Conservation (phyloP, 2,329 filamentous ascomycete species). For the Periconia digitata region DNA sequence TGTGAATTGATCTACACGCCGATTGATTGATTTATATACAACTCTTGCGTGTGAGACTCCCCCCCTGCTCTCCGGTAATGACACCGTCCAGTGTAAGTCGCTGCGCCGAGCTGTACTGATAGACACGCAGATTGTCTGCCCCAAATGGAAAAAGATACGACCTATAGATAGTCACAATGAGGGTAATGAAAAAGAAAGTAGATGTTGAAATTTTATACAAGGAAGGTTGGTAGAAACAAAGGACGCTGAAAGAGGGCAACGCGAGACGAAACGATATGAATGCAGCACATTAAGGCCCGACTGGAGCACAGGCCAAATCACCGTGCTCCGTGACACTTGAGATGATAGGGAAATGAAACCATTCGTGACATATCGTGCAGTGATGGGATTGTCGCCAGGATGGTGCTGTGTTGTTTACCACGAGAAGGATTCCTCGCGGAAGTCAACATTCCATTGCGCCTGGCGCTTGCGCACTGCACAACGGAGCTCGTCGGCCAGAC, state of each 20-base stretch:
- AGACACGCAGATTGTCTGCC: too few relatives aligned
- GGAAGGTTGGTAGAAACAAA: not conserved
- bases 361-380: not conserved
- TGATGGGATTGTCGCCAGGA: conserved; percentile 1
- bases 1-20: too few relatives aligned
- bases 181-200: not conserved
- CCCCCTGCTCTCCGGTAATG: too few relatives aligned
- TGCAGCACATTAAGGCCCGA: conserved; percentile 1
- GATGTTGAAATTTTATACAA: conserved; percentile 3
- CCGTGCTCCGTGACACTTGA: not conserved
- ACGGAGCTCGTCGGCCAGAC: conserved; percentile 74
- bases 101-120: too few relatives aligned
- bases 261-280: not conserved
- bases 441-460: conserved; percentile 69
- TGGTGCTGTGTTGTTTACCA: conserved; percentile 47
- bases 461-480: conserved; percentile 66
- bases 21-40: too few relatives aligned
- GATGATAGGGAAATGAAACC: not conserved
- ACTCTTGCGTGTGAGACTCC: too few relatives aligned
- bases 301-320: not conserved
- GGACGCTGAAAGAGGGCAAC: not conserved
- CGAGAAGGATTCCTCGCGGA: conserved; percentile 77
- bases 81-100: too few relatives aligned
- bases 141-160: too few relatives aligned
- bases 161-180: not conserved